Base-by-base conservation (phyloP, 306 rosid genomes). In the Inga laurina region DNA sequence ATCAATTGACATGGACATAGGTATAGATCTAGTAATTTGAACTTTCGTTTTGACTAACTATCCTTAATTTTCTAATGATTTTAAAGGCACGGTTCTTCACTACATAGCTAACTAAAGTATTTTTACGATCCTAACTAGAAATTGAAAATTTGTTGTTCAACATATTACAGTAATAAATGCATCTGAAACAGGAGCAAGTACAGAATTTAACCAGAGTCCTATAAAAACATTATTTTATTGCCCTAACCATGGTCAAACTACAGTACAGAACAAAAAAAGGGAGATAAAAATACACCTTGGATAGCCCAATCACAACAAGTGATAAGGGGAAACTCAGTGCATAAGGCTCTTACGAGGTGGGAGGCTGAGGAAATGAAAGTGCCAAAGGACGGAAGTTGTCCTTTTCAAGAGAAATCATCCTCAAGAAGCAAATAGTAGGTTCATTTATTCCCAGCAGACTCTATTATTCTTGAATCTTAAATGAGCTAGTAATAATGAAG, bases 331-430 rank as follows among this genome's bases (percentile, higher is more conserved):
- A 32, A 32, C 34, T 32, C 3, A 27, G 30, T 32, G 3, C 43
- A 39, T 8, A 6, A 39, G 43, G 8, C 43, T 39, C 1, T 6
- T 1, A 39, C 8, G 1, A 39, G 7, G 43, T 39, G 43, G 30
- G 1, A 27, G 30, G 35, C 70, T 46, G 75, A 62, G 90, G 88
- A 81, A 84, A 75, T 71, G 81, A 84, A 92, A 91, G 89, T 94
- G 99, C 98, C 98, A 92, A 93, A 94, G 99, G 93, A 88, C 88
- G 56, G 94, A 89, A 90, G 97, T 94, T 97, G 99, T 97, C 99
- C 99, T 91, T 77, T 75, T 80, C 81, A 82, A 86, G 84, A 90
- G 91, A 88, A 88, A 83, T 82, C 77, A 46, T 84, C 89, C 34
- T 76, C 72, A 67, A 81, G 72, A 67, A 67, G 7, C 3, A 0